Evolutionary conservation across 768 basidiomycete species (phyloP).

Genomic region (Wakefieldia striispora): DNA sequence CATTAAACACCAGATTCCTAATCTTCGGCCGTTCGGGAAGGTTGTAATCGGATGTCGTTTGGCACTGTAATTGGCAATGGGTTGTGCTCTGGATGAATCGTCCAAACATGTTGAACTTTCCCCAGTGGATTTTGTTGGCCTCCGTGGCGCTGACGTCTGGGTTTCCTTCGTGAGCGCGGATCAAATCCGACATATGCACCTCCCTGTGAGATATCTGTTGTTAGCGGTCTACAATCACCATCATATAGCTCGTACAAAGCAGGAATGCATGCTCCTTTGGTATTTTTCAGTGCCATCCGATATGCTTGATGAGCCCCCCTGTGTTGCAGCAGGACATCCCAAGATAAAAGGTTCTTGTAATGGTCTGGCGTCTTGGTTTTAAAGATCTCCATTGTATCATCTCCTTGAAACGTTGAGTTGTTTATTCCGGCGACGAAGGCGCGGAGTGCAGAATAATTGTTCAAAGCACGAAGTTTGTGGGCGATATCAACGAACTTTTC

Average conservation of each 20-base stretch:
- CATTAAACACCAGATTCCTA: constrained; percentile 51
- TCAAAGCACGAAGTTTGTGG: constrained; percentile 70
- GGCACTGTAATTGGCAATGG: constrained; percentile 76
- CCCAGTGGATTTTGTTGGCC: constrained; percentile 84
- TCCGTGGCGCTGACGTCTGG: constrained; percentile 66
- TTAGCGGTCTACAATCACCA: constrained; percentile 3
- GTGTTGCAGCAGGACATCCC: constrained; percentile 82
- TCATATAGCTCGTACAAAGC: constrained; percentile 53
- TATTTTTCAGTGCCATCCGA: constrained; percentile 80
- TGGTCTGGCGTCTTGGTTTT: constrained; percentile 62
- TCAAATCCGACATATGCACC: constrained; percentile 87
- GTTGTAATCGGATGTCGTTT: constrained; percentile 54
- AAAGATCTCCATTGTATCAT: constrained; percentile 74
- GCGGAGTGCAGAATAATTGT: constrained; percentile 92
- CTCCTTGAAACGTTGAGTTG: constrained; percentile 73
- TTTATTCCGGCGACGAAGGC: constrained; percentile 95
- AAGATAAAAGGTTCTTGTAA: constrained; percentile 76
- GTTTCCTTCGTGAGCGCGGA: constrained; percentile 84
- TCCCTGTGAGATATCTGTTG: constrained; percentile 53
- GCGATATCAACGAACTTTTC: constrained; percentile 90
- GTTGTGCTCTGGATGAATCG: constrained; percentile 76
- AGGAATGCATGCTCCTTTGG: constrained; percentile 85
- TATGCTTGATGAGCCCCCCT: constrained; percentile 87
- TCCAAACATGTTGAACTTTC: constrained; percentile 92
- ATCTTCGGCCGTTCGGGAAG: constrained; percentile 58